These are phyloP conservation scores for Thielaviopsis ethacetica DNA, from an alignment of 2,329 filamentous ascomycete genomes.

Conservation along the genomic window DNA sequence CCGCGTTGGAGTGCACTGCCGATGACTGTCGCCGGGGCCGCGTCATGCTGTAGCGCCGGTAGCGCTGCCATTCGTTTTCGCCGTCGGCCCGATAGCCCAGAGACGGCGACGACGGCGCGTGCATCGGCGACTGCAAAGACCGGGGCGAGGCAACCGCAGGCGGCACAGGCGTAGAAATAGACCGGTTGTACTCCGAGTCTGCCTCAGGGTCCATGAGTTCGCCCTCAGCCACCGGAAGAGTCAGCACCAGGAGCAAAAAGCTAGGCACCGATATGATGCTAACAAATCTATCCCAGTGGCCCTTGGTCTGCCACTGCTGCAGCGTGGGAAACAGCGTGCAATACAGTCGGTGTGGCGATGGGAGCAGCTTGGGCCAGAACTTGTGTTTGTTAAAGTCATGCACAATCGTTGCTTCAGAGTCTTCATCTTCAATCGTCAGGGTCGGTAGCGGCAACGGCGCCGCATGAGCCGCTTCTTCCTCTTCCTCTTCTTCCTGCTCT, in stretches of 20 bases:
- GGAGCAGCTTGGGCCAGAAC: constrained; percentile 76
- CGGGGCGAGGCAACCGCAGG: constrained; percentile 19
- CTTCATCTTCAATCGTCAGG: constrained; percentile 1
- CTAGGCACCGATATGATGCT: constrained; percentile 75
- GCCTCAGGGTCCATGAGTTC: constrained; percentile 31
- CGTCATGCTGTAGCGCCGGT: constrained; percentile 31
- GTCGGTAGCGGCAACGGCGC: not conserved
- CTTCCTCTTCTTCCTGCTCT: not conserved
- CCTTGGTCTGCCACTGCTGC: constrained; percentile 65
- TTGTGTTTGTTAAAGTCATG: constrained; percentile 14
- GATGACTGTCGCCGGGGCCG: constrained; percentile 14
- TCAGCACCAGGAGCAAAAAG: constrained; percentile 78
- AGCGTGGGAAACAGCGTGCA: constrained; percentile 75
- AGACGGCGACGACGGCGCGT: constrained; percentile 22
- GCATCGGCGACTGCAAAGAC: constrained; percentile 14
- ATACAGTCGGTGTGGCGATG: constrained; percentile 50
- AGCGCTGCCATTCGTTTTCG: constrained; percentile 38
- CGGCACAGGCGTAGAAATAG: not conserved
- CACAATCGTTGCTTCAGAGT: not conserved
- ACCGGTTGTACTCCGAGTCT: not conserved
- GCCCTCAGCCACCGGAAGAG: constrained; percentile 76
- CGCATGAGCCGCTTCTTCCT: not conserved
- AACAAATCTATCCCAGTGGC: constrained; percentile 66
- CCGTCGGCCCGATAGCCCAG: not conserved
- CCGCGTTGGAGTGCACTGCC: constrained; percentile 16